Evolutionary conservation across 179 eudicot species (phyloP).

Genomic region (Camellia oleifera): DNA sequence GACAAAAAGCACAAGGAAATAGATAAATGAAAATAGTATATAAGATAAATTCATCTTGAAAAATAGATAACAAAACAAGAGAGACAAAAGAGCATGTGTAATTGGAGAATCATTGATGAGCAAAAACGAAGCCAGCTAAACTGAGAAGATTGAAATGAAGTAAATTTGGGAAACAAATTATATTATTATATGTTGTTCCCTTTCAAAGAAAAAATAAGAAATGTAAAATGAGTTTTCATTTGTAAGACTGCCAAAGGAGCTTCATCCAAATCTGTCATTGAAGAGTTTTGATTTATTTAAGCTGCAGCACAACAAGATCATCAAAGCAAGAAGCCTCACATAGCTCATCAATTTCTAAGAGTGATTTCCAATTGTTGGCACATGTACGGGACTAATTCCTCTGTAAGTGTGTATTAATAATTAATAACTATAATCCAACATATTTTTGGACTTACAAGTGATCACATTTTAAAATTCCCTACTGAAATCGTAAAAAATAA

Average conservation of each 20-base stretch:
- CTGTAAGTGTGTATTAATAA: too few relatives aligned
- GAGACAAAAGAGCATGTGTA: background rate
- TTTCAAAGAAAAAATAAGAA: background rate
- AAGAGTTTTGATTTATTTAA: background rate
- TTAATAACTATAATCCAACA: background rate
- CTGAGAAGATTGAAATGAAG: background rate
- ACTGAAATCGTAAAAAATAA: background rate
- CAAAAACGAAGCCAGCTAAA: background rate
- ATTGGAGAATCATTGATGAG: background rate
- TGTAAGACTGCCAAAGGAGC: constrained; percentile 3
- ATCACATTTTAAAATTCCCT: too few relatives aligned
- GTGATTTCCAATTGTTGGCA: background rate
- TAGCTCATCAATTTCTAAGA: background rate
- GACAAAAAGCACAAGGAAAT: constrained; percentile 11
- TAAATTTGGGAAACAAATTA: background rate
- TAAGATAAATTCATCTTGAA: background rate
- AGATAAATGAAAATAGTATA: background rate
- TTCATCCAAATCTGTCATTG: background rate
- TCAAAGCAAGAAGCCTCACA: background rate
- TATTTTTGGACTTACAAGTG: too few relatives aligned
- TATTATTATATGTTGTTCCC: background rate
- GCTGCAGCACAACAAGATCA: background rate
- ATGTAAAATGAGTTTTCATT: background rate
- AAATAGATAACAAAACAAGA: background rate
- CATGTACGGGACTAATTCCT: background rate